Evolutionary conservation across 2,329 filamentous ascomycete species (phyloP).

Genomic region (Fusarium globosum): DNA sequence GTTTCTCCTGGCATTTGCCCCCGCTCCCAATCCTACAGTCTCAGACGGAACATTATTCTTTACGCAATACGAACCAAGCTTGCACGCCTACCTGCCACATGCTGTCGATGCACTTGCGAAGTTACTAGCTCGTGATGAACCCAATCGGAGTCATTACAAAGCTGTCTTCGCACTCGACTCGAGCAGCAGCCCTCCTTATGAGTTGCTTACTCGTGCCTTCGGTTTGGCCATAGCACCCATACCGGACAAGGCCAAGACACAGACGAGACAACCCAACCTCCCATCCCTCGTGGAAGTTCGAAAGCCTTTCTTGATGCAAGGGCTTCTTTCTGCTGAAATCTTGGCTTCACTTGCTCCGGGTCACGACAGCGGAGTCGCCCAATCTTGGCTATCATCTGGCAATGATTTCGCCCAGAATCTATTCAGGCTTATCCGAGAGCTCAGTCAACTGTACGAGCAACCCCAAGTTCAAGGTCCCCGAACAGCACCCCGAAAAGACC

Average conservation of each 20-base stretch:
- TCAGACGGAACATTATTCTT: conserved; percentile 75
- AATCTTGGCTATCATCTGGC: conserved; percentile 82
- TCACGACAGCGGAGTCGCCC: conserved; percentile 77
- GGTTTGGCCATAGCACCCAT: conserved; percentile 86
- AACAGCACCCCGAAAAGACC: conserved; percentile 56
- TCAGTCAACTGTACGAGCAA: conserved; percentile 72
- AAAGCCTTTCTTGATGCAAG: conserved; percentile 92
- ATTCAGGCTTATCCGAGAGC: conserved; percentile 77
- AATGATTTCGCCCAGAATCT: conserved; percentile 88
- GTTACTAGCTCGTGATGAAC: conserved; percentile 90
- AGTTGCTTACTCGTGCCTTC: conserved; percentile 88
- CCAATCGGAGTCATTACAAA: conserved; percentile 87
- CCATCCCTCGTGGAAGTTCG: conserved; percentile 80
- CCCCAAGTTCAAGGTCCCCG: conserved; percentile 53
- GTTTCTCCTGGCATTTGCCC: conserved; percentile 91
- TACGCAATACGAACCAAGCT: conserved; percentile 79
- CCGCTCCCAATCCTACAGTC: conserved; percentile 74
- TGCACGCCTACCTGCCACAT: conserved; percentile 89
- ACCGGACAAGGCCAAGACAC: conserved; percentile 69
- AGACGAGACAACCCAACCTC: conserved; percentile 68
- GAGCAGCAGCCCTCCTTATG: conserved; percentile 71
- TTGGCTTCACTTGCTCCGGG: conserved; percentile 78
- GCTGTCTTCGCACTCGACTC: conserved; percentile 82
- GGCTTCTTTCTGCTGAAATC: conserved; percentile 89
- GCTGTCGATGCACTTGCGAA: conserved; percentile 93